A percentile compares a stretch with the other conserved stretches of the same genome.
Conservation (phyloP, 441 rosid species). For the Populus hybrid region DNA sequence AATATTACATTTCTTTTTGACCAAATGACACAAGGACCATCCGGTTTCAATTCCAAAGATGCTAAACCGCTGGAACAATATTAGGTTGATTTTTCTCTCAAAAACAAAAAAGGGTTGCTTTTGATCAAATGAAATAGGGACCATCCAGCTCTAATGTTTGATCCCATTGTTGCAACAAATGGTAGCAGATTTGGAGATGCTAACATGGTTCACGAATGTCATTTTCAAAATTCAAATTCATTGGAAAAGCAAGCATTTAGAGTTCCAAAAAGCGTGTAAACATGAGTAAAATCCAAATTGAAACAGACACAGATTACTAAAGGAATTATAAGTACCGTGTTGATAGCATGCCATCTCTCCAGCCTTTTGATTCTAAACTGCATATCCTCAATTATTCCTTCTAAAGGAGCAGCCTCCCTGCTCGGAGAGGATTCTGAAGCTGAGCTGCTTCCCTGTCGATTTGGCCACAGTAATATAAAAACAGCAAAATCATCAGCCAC, state of each 20-base stretch:
- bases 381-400: conserved; percentile 79
- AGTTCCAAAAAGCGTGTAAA: neutral
- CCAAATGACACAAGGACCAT: neutral
- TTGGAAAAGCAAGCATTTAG: neutral
- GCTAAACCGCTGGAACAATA: neutral
- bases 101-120: no score
- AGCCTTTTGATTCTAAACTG: conserved; percentile 85
- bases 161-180: neutral
- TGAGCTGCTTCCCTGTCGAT: conserved; percentile 64
- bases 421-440: conserved; percentile 78
- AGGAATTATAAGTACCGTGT: conserved; percentile 50
- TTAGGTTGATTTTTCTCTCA: neutral
- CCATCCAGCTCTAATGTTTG: neutral
- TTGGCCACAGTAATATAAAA: neutral
- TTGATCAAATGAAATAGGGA: no score
- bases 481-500: neutral
- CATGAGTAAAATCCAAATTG: neutral
- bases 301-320: neutral
- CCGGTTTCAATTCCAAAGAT: no score
- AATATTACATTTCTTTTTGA: neutral
- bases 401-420: conserved; percentile 66
- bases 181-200: neutral
- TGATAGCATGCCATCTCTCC: conserved; percentile 91
- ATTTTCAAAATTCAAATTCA: neutral
- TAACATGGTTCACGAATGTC: neutral